phyloP scores from a whole-genome alignment of 345 rosid genomes.

The Brassica incana region DNA sequence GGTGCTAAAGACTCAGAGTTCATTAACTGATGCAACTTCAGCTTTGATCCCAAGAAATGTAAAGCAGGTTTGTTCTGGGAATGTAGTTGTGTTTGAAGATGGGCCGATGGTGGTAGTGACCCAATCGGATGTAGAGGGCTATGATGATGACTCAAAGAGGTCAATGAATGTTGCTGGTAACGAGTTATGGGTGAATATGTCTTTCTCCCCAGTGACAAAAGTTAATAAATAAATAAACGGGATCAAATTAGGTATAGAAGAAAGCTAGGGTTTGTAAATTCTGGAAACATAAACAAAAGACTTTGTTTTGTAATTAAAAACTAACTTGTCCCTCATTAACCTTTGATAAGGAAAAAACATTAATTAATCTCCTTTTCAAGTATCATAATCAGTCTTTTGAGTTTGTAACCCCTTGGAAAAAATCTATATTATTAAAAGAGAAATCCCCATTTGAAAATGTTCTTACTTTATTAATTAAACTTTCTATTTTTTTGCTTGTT shows the following conservation, averaged over 20 bases:
- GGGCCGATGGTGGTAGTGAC: slow-evolving; percentile 76
- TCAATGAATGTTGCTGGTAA: slow-evolving; percentile 23
- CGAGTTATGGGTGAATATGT: slow-evolving; percentile 40
- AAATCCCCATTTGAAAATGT: no score
- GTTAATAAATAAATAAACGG: slow-evolving; percentile 20
- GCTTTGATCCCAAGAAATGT: slow-evolving; percentile 39
- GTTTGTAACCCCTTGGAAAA: not conserved
- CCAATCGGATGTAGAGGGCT: slow-evolving; percentile 80
- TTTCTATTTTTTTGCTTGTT: no score
- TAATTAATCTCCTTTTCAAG: not conserved
- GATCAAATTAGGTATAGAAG: slow-evolving; percentile 26
- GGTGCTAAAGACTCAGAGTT: slow-evolving; percentile 40
- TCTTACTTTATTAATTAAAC: no score
- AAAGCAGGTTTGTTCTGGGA: slow-evolving; percentile 38
- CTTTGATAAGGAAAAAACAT: not conserved
- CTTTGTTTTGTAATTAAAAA: slow-evolving; percentile 28
- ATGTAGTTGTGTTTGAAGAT: slow-evolving; percentile 69
- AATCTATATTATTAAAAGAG: no score
- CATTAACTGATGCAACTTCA: slow-evolving; percentile 23
- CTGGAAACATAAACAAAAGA: not conserved
- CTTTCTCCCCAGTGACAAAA: slow-evolving; percentile 21
- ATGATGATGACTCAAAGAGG: slow-evolving; percentile 43
- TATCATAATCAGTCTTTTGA: not conserved
- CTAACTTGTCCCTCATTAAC: not conserved
- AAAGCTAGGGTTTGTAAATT: slow-evolving; percentile 38